Percentiles rank a stretch among this genome's conserved stretches.
Evolutionary conservation across 345 rosid species (phyloP).

Genomic region (Lagerstroemia speciosa): DNA sequence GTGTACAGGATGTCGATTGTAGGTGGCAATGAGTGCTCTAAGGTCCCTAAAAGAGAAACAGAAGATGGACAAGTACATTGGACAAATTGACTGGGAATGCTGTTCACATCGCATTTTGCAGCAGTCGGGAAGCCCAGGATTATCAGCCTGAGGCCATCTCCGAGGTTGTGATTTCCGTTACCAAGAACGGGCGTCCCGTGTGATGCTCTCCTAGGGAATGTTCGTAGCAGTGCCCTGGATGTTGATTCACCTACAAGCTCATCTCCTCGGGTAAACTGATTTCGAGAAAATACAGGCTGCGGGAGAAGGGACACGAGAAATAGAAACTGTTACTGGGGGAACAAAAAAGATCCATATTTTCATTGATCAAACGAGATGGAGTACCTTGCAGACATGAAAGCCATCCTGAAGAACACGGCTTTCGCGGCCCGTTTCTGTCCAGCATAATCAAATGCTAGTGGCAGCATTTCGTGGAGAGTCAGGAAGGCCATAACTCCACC

Average conservation of each 20-base stretch:
- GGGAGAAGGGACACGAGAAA: conserved; percentile 1
- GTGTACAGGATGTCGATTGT: too few relatives aligned
- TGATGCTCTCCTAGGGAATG: background rate
- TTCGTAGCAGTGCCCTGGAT: background rate
- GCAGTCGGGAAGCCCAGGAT: background rate
- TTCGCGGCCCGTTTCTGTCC: conserved; percentile 97
- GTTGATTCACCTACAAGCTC: conserved; percentile 29
- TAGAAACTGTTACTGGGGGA: too few relatives aligned
- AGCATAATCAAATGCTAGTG: conserved; percentile 95
- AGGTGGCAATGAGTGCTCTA: too few relatives aligned
- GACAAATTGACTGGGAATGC: too few relatives aligned
- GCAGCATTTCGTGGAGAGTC: conserved; percentile 95
- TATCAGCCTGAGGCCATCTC: background rate
- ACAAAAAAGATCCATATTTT: too few relatives aligned
- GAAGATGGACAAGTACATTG: too few relatives aligned
- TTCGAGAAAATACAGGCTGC: conserved; percentile 80
- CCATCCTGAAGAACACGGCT: conserved; percentile 95
- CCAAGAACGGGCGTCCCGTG: background rate
- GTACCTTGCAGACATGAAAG: conserved; percentile 99
- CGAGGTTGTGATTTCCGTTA: background rate
- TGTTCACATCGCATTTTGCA: too few relatives aligned
- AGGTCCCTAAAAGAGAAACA: too few relatives aligned
- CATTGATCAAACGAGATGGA: background rate
- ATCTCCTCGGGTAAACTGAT: conserved; percentile 68
- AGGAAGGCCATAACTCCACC: conserved; percentile 99